A percentile compares a stretch with the other conserved stretches of the same genome.
Evolutionary conservation across 768 basidiomycete species (phyloP).

Genomic region (Boletus patriciae): DNA sequence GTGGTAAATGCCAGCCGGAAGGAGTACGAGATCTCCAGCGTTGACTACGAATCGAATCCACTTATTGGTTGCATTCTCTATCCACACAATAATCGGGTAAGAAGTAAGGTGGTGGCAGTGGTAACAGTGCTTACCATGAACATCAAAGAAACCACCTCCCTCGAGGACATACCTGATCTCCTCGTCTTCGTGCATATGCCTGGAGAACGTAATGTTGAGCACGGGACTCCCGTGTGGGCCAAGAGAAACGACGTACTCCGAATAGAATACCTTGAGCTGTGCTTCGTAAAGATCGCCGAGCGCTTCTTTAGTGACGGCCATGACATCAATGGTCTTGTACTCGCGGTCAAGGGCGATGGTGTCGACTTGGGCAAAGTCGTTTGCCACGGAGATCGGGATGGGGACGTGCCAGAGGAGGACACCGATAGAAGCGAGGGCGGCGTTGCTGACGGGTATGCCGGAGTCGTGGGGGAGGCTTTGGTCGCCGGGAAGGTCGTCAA

Average conservation of each 20-base stretch:
- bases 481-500: slow-evolving; percentile 70
- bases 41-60: slow-evolving; percentile 82
- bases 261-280: slow-evolving; percentile 80
- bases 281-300: slow-evolving; percentile 81
- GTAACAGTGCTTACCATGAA: slow-evolving; percentile 60
- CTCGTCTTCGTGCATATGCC: slow-evolving; percentile 94
- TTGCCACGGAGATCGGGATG: slow-evolving; percentile 40
- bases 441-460: slow-evolving; percentile 48
- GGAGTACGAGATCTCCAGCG: slow-evolving; percentile 79
- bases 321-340: slow-evolving; percentile 83
- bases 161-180: slow-evolving; percentile 87
- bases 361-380: slow-evolving; percentile 52
- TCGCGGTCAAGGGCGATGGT: slow-evolving; percentile 61
- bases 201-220: slow-evolving; percentile 26
- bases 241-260: slow-evolving; percentile 52
- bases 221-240: background rate
- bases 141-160: slow-evolving; percentile 89
- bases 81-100: background rate
- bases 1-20: slow-evolving; percentile 92
- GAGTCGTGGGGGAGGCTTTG: slow-evolving; percentile 81
- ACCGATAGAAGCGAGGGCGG: slow-evolving; percentile 54
- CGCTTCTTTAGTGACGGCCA: slow-evolving; percentile 74
- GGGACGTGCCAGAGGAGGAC: slow-evolving; percentile 70
- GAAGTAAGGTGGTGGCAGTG: background rate
- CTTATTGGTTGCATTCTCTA: slow-evolving; percentile 62